phyloP scores from a whole-genome alignment of 2,329 filamentous ascomycete species.

The Lachnellula subtilissima region DNA sequence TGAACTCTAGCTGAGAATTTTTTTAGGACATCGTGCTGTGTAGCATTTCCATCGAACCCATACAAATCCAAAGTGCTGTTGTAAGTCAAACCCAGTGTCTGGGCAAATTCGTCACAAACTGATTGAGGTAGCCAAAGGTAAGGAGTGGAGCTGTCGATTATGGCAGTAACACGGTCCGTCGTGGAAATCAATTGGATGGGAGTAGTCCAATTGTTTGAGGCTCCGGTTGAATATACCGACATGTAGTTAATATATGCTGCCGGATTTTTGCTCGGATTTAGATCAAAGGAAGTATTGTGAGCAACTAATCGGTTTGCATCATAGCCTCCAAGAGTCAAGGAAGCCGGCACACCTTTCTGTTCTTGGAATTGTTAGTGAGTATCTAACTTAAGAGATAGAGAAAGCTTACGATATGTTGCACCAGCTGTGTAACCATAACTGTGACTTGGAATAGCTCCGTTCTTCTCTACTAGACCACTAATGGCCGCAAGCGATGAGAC shows the following conservation, averaged over 20 bases:
- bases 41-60: slow-evolving; percentile 50
- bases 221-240: slow-evolving; percentile 17
- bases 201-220: slow-evolving; percentile 53
- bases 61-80: slow-evolving; percentile 62
- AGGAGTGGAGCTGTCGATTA: slow-evolving; percentile 59
- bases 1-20: slow-evolving; percentile 45
- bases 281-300: slow-evolving; percentile 56
- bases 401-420: slow-evolving; percentile 59
- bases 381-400: neutral
- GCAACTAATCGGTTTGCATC: slow-evolving; percentile 57
- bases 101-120: slow-evolving; percentile 61
- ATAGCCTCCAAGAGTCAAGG: slow-evolving; percentile 66
- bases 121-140: slow-evolving; percentile 57
- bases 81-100: slow-evolving; percentile 59
- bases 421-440: slow-evolving; percentile 74
- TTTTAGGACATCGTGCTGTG: slow-evolving; percentile 46
- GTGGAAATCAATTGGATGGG: slow-evolving; percentile 17
- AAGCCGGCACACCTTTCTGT: slow-evolving; percentile 44
- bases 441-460: slow-evolving; percentile 61
- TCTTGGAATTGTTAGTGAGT: slow-evolving; percentile 31
- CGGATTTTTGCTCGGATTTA: slow-evolving; percentile 48
- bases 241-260: slow-evolving; percentile 23
- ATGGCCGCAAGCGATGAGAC: slow-evolving; percentile 47
- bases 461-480: slow-evolving; percentile 53
- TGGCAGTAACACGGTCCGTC: slow-evolving; percentile 22